Evolutionary conservation across 2,329 filamentous ascomycete genomes (phyloP).

Genomic region (Simplicillium aogashimaense): DNA sequence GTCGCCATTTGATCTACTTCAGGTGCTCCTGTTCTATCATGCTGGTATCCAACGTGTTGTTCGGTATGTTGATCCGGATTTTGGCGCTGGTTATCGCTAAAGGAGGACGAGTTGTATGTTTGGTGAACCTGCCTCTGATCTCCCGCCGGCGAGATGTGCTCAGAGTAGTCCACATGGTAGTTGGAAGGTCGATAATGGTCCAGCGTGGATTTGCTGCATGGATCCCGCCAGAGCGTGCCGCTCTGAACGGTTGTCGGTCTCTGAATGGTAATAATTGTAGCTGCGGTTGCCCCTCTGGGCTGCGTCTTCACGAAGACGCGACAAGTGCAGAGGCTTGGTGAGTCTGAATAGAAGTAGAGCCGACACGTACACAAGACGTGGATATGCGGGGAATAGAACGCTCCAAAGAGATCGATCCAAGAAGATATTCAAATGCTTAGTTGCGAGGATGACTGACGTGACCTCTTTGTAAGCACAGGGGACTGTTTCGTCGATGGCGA

Average conservation of each 20-base stretch:
- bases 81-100: slow-evolving; percentile 22
- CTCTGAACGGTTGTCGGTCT: slow-evolving; percentile 62
- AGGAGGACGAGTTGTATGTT: slow-evolving; percentile 44
- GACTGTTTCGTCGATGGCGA: neutral
- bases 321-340: neutral
- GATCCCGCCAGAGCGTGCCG: slow-evolving; percentile 68
- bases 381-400: too few species aligned
- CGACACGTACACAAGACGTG: too few species aligned
- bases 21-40: slow-evolving; percentile 12
- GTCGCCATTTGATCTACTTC: neutral
- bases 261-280: slow-evolving; percentile 51
- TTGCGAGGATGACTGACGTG: too few species aligned
- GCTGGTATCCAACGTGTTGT: slow-evolving; percentile 11
- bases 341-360: neutral
- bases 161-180: slow-evolving; percentile 67
- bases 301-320: slow-evolving; percentile 14
- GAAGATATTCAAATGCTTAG: too few species aligned
- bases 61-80: slow-evolving; percentile 17
- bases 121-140: slow-evolving; percentile 55
- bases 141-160: slow-evolving; percentile 56
- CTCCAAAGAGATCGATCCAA: too few species aligned
- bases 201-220: slow-evolving; percentile 63
- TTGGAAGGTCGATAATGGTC: slow-evolving; percentile 63
- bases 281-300: slow-evolving; percentile 43
- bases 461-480: neutral